Evolutionary conservation across 2,329 filamentous ascomycete species (phyloP), one percentile per base, ranked within the genome.

Genomic region (Blastomyces silverae): DNA sequence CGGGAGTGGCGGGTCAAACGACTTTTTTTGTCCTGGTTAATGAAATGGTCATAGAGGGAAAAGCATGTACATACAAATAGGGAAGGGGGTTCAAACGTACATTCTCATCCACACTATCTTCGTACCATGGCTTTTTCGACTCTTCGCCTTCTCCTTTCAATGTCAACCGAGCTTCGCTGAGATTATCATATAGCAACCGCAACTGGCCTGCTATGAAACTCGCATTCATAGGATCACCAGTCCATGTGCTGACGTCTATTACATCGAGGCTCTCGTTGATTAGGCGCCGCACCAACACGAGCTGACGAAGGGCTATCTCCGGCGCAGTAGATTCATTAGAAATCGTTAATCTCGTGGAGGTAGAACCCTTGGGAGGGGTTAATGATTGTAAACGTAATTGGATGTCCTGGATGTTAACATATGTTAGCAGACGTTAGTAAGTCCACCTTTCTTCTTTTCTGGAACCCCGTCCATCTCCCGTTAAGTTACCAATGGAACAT

Each of bases 231-330:
- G 82, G 80, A 72, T 90, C 85, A 20, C 87, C 86, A 46, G 89
- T 89, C 80, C 87, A 88, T 37, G 89, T 83, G 56, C 89, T 91
- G 20, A 95, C 84, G 70, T 89, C 85, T 61, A 96, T 87, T 58
- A 96, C 86, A 75, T 95, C 91, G 67, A 97, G 85, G 65, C 90
- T 88, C 71, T 91, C 85, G 66, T 89, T 93, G 69, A 97, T 87
- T 52, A 92, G 82, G n/a, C 86, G 85, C 67, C 91, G 85, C 15
- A 94, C 84, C 13, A 84, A 79, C 25, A 87, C 86, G 62, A 97
- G 83, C 66, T 92, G 87, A 20, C 85, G 82, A 61, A 97, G 83
- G 17, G 84, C 78, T 42, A 89, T 78, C 3, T 82, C 82, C 3
- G 84, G 83, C 3, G 83, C 82, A 59, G 80, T 78, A n/a, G 84